These are phyloP conservation scores for Aspergillus baeticus DNA, from an alignment of 495 filamentous ascomycete species.

Conservation along the genomic window DNA sequence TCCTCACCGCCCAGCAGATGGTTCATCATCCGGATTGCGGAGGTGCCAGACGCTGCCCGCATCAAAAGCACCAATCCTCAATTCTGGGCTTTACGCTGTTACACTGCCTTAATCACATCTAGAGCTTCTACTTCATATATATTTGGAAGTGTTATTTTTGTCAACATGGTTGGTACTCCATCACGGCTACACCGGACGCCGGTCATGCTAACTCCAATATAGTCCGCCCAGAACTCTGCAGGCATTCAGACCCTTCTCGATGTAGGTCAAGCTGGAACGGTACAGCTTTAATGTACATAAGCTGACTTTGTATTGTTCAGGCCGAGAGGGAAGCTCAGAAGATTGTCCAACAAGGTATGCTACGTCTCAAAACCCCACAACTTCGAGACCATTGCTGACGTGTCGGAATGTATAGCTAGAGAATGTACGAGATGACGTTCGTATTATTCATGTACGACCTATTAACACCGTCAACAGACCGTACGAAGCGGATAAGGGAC, in stretches of 20 bases:
- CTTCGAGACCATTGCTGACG: slow-evolving; percentile 29
- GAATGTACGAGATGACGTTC: slow-evolving; percentile 57
- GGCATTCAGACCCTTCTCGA: slow-evolving; percentile 99
- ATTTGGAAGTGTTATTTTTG: slow-evolving; percentile 15
- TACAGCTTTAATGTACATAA: not conserved
- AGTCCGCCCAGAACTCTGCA: slow-evolving; percentile 98
- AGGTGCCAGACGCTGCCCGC: slow-evolving; percentile 18
- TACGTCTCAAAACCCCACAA: not conserved
- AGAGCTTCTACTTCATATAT: not conserved
- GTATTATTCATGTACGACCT: not conserved
- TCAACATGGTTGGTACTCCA: slow-evolving; percentile 38
- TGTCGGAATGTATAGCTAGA: slow-evolving; percentile 52
- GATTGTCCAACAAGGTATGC: slow-evolving; percentile 90
- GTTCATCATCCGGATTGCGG: slow-evolving; percentile 37
- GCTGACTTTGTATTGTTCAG: slow-evolving; percentile 44
- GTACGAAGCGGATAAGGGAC: slow-evolving; percentile 94
- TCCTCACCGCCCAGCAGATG: slow-evolving; percentile 35
- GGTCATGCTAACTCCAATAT: slow-evolving; percentile 29
- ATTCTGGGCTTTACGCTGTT: slow-evolving; percentile 17
- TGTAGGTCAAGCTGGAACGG: slow-evolving; percentile 56
- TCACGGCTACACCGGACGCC: not conserved
- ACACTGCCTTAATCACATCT: not conserved
- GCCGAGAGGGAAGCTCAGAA: slow-evolving; percentile 98
- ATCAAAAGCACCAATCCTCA: slow-evolving; percentile 34
- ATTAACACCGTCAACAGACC: slow-evolving; percentile 60